Percentiles rank a stretch among this genome's conserved stretches.
Evolutionary conservation across 1,284 basidiomycete species (phyloP).

Genomic region (Inonotus obliquus): DNA sequence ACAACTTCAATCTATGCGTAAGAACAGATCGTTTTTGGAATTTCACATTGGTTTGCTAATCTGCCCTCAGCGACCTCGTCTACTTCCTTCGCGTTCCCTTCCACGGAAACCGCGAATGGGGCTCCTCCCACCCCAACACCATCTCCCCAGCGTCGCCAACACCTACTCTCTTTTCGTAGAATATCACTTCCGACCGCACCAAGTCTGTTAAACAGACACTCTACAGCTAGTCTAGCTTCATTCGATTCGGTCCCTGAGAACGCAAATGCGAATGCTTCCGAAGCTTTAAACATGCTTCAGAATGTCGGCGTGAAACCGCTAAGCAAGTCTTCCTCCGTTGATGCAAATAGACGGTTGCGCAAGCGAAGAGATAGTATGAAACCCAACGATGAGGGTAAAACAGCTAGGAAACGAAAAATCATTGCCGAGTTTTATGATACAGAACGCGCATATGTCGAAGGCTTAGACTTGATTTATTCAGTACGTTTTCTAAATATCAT

Average conservation of each 20-base stretch:
- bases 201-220: slow-evolving; percentile 50
- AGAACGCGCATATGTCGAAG: slow-evolving; percentile 74
- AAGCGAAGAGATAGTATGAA: slow-evolving; percentile 29
- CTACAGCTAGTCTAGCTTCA: slow-evolving; percentile 62
- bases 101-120: slow-evolving; percentile 6
- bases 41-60: neutral
- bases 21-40: neutral
- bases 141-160: slow-evolving; percentile 27
- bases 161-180: slow-evolving; percentile 64
- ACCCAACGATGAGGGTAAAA: slow-evolving; percentile 35
- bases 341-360: slow-evolving; percentile 31
- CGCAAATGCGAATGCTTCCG: slow-evolving; percentile 5
- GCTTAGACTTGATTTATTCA: slow-evolving; percentile 75
- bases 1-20: neutral
- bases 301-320: slow-evolving; percentile 19
- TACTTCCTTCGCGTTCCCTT: slow-evolving; percentile 12
- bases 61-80: neutral
- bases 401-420: slow-evolving; percentile 49
- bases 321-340: slow-evolving; percentile 27
- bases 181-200: slow-evolving; percentile 69
- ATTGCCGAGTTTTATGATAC: slow-evolving; percentile 77
- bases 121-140: neutral
- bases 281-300: slow-evolving; percentile 18
- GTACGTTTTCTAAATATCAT: slow-evolving; percentile 38
- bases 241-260: slow-evolving; percentile 56